Evolutionary conservation across 768 basidiomycete genomes (phyloP).

Genomic region (Lactarius indigo): DNA sequence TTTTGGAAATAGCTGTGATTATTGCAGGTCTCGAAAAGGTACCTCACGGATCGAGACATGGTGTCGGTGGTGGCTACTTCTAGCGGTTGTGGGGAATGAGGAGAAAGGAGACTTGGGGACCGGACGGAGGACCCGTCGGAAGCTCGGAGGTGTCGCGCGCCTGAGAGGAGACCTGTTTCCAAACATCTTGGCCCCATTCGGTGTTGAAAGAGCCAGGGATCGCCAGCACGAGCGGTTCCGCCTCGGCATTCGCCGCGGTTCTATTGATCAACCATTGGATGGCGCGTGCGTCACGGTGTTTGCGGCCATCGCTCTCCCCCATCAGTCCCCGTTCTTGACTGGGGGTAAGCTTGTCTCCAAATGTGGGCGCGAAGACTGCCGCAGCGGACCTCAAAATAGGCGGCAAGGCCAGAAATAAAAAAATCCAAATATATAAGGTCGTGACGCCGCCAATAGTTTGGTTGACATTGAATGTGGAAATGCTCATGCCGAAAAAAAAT

Average conservation of each 20-base stretch:
- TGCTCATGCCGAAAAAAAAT: too few species aligned
- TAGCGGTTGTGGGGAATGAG: too few species aligned
- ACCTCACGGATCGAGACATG: not conserved
- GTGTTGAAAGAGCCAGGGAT: conserved; percentile 2
- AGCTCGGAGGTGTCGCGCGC: not conserved
- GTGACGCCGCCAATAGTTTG: not conserved
- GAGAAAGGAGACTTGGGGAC: not conserved
- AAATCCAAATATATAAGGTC: too few species aligned
- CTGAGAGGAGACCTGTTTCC: not conserved
- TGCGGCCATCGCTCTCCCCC: not conserved
- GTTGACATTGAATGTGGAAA: too few species aligned
- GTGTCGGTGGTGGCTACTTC: not conserved
- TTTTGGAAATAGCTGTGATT: not conserved
- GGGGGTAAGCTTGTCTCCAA: too few species aligned
- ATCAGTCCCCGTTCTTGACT: not conserved
- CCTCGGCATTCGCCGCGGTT: not conserved
- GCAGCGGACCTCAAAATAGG: too few species aligned
- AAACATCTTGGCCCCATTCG: not conserved
- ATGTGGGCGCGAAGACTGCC: too few species aligned
- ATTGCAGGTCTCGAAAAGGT: not conserved
- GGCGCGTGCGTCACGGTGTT: not conserved
- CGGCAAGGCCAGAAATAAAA: too few species aligned
- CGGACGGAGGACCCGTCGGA: too few species aligned
- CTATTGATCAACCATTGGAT: not conserved
- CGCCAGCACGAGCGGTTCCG: not conserved